A percentile compares a stretch with the other conserved stretches of the same genome.
phyloP scores from a whole-genome alignment of 1,284 basidiomycete genomes.

The Cutaneotrichosporon mucoides region DNA sequence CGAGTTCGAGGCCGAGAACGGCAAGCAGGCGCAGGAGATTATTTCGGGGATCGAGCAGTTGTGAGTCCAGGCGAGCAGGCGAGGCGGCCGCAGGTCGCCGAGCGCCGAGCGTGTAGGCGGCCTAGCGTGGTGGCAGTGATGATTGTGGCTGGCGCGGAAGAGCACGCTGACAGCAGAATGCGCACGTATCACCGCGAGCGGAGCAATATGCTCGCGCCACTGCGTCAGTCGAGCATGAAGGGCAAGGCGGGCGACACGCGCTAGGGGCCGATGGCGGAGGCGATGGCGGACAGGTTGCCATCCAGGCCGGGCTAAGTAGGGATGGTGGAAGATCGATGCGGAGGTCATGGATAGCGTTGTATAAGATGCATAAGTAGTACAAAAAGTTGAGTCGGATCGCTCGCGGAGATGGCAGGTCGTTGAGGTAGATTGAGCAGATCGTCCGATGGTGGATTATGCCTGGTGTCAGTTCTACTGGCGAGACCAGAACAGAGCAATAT shows the following conservation, averaged over 20 bases:
- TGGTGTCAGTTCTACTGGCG: background rate
- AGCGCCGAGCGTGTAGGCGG: too few species aligned
- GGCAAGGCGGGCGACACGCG: background rate
- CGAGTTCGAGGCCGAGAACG: constrained; percentile 92
- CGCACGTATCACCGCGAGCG: constrained; percentile 33
- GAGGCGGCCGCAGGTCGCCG: background rate
- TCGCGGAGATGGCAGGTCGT: too few species aligned
- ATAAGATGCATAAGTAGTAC: background rate
- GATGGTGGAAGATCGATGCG: too few species aligned
- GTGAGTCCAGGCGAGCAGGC: constrained; percentile 23
- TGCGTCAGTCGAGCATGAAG: background rate
- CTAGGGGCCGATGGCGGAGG: background rate
- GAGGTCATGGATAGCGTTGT: background rate
- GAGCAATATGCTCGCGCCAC: background rate
- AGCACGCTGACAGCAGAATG: constrained; percentile 24
- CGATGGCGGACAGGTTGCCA: too few species aligned
- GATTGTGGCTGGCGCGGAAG: background rate
- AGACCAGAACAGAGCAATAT: too few species aligned
- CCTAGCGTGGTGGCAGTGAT: background rate
- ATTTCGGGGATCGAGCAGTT: constrained; percentile 36
- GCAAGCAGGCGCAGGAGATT: constrained; percentile 60
- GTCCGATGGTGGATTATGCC: background rate
- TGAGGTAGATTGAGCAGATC: background rate
- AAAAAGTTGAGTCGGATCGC: too few species aligned
- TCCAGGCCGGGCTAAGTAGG: too few species aligned